These are phyloP conservation scores for Lodderomyces theae DNA, from an alignment of 1,139 yeast species.

Conservation along the genomic window DNA sequence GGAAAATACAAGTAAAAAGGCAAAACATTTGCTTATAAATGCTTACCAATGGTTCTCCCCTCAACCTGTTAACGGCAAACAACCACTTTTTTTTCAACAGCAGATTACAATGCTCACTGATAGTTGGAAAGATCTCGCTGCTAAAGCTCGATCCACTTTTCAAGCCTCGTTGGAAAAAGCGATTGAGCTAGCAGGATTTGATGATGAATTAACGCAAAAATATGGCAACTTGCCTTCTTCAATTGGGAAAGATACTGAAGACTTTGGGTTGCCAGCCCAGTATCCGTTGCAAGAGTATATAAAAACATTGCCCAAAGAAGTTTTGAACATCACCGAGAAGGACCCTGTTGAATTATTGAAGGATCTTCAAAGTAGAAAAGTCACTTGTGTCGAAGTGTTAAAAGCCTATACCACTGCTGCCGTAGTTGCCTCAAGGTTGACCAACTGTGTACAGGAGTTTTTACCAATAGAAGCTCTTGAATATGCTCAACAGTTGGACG, in stretches of 20 bases:
- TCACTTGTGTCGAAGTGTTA: conserved; percentile 26
- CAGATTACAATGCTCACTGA: conserved; percentile 7
- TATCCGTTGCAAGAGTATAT: conserved; percentile 19
- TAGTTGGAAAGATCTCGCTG: conserved; percentile 19
- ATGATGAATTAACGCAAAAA: conserved; percentile 13
- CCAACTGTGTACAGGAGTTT: conserved; percentile 23
- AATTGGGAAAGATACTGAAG: conserved; percentile 18
- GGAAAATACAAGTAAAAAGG: no score
- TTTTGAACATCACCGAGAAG: conserved; percentile 17
- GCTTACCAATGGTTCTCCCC: no score
- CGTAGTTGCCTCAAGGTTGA: conserved; percentile 21
- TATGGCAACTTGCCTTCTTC: conserved; percentile 20
- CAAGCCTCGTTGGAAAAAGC: conserved; percentile 17
- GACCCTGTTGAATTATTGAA: conserved; percentile 18
- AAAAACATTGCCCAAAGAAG: conserved; percentile 14
- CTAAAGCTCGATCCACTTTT: conserved; percentile 16
- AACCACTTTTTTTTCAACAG: no score
- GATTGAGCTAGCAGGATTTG: conserved; percentile 22
- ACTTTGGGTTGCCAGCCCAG: conserved; percentile 22
- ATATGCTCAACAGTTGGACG: conserved; percentile 19
- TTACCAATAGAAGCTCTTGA: conserved; percentile 20
- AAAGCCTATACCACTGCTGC: conserved; percentile 28
- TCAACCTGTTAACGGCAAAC: no score
- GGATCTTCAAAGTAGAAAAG: conserved; percentile 14
- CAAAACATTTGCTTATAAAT: no score